Evolutionary conservation across 208 protist species (phyloP), one percentile per base, ranked within the genome.

Genomic region (Leishmania tropica): DNA sequence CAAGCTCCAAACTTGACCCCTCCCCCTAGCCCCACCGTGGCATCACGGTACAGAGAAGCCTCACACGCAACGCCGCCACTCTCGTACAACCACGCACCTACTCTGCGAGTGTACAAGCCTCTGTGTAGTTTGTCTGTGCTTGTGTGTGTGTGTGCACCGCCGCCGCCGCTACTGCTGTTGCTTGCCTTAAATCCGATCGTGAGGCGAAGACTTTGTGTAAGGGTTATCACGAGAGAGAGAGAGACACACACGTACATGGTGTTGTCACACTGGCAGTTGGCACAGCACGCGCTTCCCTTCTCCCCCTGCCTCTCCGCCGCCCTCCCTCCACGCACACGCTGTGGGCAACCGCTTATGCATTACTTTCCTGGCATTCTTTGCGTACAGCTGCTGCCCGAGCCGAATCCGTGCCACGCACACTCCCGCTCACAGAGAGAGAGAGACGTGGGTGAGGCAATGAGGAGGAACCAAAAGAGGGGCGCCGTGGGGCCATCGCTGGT

Each of bases 141-240:
- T 65, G 28, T 51, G 78, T 77, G 65, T 81, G 31, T 77, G 21
- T 0, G 67, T 72, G 65, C n/a, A n/a, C n/a, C n/a, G n/a, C 17
- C 19, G 19, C 37, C 47, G 65, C 65, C 21, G 65, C 37, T 7
- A 11, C 62, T 71, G 65, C 4, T 6, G 6, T 1, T 15, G 17
- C 31, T 3, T 48, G 37, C 19, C 6, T 67, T 67, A 67, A n/a
- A 67, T 28, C 58, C 13, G 62, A 67, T 67, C 62, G n/a, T 67
- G 31, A 67, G 40, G 62, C 10, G 10, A 70, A 70, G n/a, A 45
- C 6, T 45, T 17, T 10, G 37, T 40, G 31, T 70, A 31, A 73
- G 40, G 35, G 3, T 28, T 31, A 7, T 24, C 21, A n/a, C 19
- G 40, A 48, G 24, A 72, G 40, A 72, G 4, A 31, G 11, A 47